phyloP scores from a whole-genome alignment of 345 rosid species.

The Camelina sativa region DNA sequence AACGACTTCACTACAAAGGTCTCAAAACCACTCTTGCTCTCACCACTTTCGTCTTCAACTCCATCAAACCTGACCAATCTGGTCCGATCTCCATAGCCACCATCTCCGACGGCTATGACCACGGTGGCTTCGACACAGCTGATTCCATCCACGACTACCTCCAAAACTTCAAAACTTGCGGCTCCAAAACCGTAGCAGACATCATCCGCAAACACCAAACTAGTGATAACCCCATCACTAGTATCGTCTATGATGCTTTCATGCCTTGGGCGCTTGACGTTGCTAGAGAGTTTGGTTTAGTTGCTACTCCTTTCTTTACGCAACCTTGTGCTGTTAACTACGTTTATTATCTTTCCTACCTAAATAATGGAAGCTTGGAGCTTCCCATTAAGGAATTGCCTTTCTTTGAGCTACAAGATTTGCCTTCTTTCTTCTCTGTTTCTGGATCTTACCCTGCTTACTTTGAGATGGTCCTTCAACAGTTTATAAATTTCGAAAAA shows the following conservation, averaged over 20 bases:
- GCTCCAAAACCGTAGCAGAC: conserved; percentile 54
- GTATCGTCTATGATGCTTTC: conserved; percentile 68
- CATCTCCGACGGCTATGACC: conserved; percentile 29
- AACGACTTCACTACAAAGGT: conserved; percentile 57
- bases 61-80: conserved; percentile 39
- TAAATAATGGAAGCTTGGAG: conserved; percentile 43
- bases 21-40: conserved; percentile 49
- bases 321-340: conserved; percentile 67
- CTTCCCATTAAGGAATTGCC: conserved; percentile 54
- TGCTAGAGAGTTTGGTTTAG: conserved; percentile 54
- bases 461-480: conserved; percentile 55
- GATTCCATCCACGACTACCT: conserved; percentile 45
- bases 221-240: conserved; percentile 49
- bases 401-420: conserved; percentile 54
- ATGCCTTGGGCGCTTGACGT: conserved; percentile 70
- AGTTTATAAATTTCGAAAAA: conserved; percentile 52
- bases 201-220: conserved; percentile 49
- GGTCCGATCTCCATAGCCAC: conserved; percentile 29
- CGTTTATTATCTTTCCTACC: conserved; percentile 52
- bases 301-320: conserved; percentile 63
- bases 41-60: conserved; percentile 46
- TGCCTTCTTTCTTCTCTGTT: conserved; percentile 59
- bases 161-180: conserved; percentile 43
- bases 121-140: conserved; percentile 19
- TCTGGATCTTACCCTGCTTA: conserved; percentile 57